Evolutionary conservation across 805 yeast species (phyloP).

Genomic region (Hyphopichia homilentoma): DNA sequence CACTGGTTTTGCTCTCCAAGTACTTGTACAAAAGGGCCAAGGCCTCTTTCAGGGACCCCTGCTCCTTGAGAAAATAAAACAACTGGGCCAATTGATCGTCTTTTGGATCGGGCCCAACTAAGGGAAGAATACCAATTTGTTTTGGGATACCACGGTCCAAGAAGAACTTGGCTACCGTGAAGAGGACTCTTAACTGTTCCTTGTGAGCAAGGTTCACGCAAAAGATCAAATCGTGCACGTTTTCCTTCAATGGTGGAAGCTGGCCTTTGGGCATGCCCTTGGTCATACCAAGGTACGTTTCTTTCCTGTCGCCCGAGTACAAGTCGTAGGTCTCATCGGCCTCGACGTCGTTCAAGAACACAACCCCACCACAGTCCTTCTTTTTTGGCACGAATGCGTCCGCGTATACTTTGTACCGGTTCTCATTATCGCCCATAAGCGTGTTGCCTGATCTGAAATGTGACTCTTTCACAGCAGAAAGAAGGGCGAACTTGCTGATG

Average conservation of each 20-base stretch:
- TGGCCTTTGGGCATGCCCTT: conserved; percentile 43
- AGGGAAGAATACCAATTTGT: conserved; percentile 80
- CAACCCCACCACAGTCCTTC: conserved; percentile 37
- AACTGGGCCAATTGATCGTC: conserved; percentile 26
- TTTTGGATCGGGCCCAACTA: conserved; percentile 27
- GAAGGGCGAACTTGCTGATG: conserved; percentile 33
- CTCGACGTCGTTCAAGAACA: conserved; percentile 78
- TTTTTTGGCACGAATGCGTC: conserved; percentile 15
- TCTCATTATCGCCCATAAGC: conserved; percentile 27
- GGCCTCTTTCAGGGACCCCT: conserved; percentile 29
- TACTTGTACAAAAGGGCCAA: conserved; percentile 38
- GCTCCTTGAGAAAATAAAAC: conserved; percentile 31
- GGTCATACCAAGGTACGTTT: conserved; percentile 36
- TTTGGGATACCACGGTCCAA: conserved; percentile 65
- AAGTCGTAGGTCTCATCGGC: conserved; percentile 50
- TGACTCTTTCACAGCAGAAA: conserved; percentile 36
- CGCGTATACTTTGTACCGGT: conserved; percentile 29
- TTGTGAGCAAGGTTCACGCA: conserved; percentile 57
- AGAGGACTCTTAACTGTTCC: conserved; percentile 47
- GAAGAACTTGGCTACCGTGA: conserved; percentile 47
- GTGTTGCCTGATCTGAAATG: conserved; percentile 33
- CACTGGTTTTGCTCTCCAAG: conserved; percentile 21
- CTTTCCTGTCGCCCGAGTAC: conserved; percentile 39
- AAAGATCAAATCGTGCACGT: conserved; percentile 71
- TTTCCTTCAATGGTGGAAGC: conserved; percentile 67